Conservation (phyloP, 208 protist genomes). For the Trichomonas tenax region DNA sequence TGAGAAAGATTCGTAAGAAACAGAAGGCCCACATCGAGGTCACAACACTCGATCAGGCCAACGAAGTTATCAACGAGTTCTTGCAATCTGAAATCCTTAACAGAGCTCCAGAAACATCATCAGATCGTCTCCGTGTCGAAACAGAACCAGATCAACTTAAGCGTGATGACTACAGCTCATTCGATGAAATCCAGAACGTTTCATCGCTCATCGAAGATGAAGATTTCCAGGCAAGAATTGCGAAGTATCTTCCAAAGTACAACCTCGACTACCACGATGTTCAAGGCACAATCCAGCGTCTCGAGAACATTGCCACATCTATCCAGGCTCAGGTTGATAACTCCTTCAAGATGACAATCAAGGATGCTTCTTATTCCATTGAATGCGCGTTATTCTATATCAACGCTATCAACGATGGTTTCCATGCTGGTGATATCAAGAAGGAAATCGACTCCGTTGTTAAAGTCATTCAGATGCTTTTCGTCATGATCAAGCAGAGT, state of each 20-base stretch:
- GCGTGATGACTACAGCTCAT: not conserved
- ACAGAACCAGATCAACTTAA: not conserved
- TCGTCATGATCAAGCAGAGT: not conserved
- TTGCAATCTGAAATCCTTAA: not conserved
- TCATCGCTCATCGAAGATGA: not conserved
- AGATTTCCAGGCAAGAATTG: not conserved
- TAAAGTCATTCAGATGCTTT: not conserved
- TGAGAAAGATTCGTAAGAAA: not conserved
- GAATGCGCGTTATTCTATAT: not conserved
- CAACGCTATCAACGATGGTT: not conserved
- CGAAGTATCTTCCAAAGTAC: not conserved
- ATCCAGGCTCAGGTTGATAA: not conserved
- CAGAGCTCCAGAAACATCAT: not conserved
- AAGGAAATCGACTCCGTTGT: not conserved
- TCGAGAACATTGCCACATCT: not conserved
- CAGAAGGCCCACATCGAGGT: not conserved
- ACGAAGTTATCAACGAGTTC: not conserved
- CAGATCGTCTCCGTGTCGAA: not conserved
- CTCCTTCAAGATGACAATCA: not conserved
- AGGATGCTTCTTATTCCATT: not conserved
- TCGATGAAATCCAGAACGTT: not conserved
- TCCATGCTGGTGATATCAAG: not conserved
- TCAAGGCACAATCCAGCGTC: not conserved
- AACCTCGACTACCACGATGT: not conserved
- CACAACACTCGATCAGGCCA: not conserved